These are phyloP conservation scores for Barnettozyma californica DNA, from an alignment of 805 yeast genomes.

Conservation along the genomic window DNA sequence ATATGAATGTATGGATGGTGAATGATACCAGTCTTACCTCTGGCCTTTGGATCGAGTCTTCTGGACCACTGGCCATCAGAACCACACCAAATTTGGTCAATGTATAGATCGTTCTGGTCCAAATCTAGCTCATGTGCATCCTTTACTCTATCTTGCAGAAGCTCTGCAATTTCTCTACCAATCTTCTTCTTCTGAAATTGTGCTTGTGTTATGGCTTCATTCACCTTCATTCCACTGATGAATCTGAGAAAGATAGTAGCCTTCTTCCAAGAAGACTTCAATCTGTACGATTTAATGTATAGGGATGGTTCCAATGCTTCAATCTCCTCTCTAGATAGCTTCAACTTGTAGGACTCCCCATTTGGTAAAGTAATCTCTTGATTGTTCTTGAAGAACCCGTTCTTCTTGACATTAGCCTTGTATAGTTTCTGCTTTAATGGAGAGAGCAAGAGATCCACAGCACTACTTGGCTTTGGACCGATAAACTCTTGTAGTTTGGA, in stretches of 20 bases:
- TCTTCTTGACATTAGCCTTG: constrained; percentile 47
- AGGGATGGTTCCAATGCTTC: constrained; percentile 83
- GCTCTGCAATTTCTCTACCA: constrained; percentile 70
- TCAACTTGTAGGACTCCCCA: constrained; percentile 49
- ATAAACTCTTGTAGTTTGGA: constrained; percentile 41
- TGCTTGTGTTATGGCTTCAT: constrained; percentile 84
- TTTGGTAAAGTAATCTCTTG: constrained; percentile 38
- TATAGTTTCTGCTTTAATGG: constrained; percentile 71
- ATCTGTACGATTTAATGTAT: constrained; percentile 73
- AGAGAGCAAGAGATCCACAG: constrained; percentile 51
- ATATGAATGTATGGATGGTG: constrained; percentile 77
- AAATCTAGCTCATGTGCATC: constrained; percentile 61
- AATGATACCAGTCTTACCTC: constrained; percentile 83
- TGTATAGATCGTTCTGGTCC: constrained; percentile 56
- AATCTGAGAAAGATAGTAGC: constrained; percentile 76
- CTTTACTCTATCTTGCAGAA: constrained; percentile 65
- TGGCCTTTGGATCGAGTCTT: constrained; percentile 77
- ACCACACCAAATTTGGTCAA: constrained; percentile 86
- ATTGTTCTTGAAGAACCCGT: constrained; percentile 64
- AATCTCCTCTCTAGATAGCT: constrained; percentile 58
- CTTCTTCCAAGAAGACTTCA: constrained; percentile 85
- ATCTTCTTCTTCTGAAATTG: constrained; percentile 81
- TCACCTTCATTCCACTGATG: constrained; percentile 63
- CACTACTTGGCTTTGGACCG: constrained; percentile 45
- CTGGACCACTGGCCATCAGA: constrained; percentile 74